These are phyloP conservation scores for Volvox reticuliferus DNA, from an alignment of 139 green algal genomes.

Conservation along the genomic window DNA sequence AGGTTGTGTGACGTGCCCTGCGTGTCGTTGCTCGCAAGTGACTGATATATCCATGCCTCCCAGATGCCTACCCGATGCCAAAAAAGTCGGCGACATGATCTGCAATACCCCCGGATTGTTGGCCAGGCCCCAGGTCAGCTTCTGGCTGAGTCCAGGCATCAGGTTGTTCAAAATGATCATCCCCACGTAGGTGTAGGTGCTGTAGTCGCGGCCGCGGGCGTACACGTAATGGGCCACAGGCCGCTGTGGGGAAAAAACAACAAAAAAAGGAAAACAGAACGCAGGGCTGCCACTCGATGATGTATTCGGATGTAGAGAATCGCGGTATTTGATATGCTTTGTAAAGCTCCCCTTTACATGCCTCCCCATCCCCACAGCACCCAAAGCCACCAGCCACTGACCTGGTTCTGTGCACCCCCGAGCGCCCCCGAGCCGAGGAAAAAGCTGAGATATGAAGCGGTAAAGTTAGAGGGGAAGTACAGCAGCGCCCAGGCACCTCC, in stretches of 20 bases:
- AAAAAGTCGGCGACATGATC: background rate
- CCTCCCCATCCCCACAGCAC: background rate
- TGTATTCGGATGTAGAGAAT: background rate
- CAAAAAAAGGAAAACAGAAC: too few species aligned
- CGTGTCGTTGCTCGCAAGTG: too few species aligned
- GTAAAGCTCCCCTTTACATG: background rate
- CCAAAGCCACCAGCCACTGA: background rate
- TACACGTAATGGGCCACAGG: background rate
- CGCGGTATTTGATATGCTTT: background rate
- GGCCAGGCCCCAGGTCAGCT: background rate
- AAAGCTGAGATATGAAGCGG: slow-evolving; percentile 5
- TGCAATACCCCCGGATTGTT: background rate
- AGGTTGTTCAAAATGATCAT: background rate
- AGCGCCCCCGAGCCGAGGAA: background rate
- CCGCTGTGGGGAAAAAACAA: background rate
- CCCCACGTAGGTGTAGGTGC: slow-evolving; percentile 20
- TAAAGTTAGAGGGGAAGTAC: slow-evolving; percentile 37
- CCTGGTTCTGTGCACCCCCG: background rate
- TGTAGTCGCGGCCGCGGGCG: slow-evolving; percentile 33
- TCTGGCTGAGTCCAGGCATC: background rate
- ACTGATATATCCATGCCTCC: too few species aligned
- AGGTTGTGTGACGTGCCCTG: too few species aligned
- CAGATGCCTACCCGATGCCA: slow-evolving; percentile 13
- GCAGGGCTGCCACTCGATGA: background rate
- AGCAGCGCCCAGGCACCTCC: slow-evolving; percentile 28